Percentiles rank a stretch among this genome's conserved stretches.
Evolutionary conservation across 345 rosid genomes (phyloP).

Genomic region (Lumnitzera littorea): DNA sequence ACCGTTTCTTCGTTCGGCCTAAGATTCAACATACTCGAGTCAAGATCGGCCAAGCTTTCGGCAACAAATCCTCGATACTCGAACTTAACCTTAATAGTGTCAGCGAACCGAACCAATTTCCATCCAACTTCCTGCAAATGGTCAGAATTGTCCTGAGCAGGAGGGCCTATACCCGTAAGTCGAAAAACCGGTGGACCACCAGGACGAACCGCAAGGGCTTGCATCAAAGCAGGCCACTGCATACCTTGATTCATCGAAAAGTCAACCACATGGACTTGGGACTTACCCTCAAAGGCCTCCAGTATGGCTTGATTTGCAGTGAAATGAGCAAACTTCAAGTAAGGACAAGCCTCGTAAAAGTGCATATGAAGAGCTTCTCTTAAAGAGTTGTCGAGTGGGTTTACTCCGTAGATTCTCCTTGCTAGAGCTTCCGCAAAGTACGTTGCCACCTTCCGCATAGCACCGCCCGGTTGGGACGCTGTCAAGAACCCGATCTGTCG

Average conservation of each 20-base stretch:
- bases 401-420: slow-evolving; percentile 49
- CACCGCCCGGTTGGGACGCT: slow-evolving; percentile 46
- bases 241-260: background rate
- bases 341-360: slow-evolving; percentile 7
- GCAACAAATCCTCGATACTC: slow-evolving; percentile 35
- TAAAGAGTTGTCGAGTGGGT: slow-evolving; percentile 35
- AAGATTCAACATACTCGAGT: slow-evolving; percentile 61
- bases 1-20: slow-evolving; percentile 51
- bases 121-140: slow-evolving; percentile 1
- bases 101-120: background rate
- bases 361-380: slow-evolving; percentile 64
- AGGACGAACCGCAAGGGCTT: slow-evolving; percentile 2
- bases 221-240: slow-evolving; percentile 5
- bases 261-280: background rate
- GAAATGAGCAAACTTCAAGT: slow-evolving; percentile 6
- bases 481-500: slow-evolving; percentile 56
- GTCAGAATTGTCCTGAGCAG: slow-evolving; percentile 17
- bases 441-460: slow-evolving; percentile 75
- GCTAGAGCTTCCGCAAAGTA: slow-evolving; percentile 82
- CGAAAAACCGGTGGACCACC: slow-evolving; percentile 6
- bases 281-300: slow-evolving; percentile 2
- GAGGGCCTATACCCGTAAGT: background rate
- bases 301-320: slow-evolving; percentile 5
- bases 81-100: background rate
- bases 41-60: slow-evolving; percentile 70